Percentiles rank a stretch among this genome's conserved stretches.
These are phyloP conservation scores for Apiospora marii DNA, from an alignment of 2,329 filamentous ascomycete genomes.

Conservation along the genomic window DNA sequence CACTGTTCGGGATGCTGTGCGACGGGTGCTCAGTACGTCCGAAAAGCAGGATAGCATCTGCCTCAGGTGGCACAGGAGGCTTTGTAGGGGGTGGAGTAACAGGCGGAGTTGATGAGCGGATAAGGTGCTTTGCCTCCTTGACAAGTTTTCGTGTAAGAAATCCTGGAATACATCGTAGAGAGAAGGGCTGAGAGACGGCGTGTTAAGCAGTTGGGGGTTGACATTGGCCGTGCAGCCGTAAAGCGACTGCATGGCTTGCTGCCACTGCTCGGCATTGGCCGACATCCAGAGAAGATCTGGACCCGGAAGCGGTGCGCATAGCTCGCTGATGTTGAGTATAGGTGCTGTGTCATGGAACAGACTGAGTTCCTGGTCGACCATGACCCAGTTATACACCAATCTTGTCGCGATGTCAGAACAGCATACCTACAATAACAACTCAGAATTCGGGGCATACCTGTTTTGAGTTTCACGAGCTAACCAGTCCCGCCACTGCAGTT, in stretches of 20 bases:
- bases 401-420: slow-evolving; percentile 46
- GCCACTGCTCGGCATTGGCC: slow-evolving; percentile 65
- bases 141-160: slow-evolving; percentile 70
- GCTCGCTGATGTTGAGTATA: slow-evolving; percentile 70
- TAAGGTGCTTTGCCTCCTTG: slow-evolving; percentile 52
- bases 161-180: slow-evolving; percentile 72
- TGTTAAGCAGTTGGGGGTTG: slow-evolving; percentile 59
- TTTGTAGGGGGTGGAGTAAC: slow-evolving; percentile 73
- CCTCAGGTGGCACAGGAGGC: slow-evolving; percentile 68
- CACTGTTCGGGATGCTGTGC: slow-evolving; percentile 52
- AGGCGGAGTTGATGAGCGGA: slow-evolving; percentile 69
- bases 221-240: slow-evolving; percentile 60
- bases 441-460: slow-evolving; percentile 32
- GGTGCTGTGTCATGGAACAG: slow-evolving; percentile 71
- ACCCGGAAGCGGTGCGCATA: slow-evolving; percentile 68
- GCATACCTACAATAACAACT: background rate
- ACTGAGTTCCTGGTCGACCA: slow-evolving; percentile 76
- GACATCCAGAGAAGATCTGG: slow-evolving; percentile 70
- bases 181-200: slow-evolving; percentile 62
- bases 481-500: slow-evolving; percentile 69
- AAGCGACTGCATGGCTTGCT: slow-evolving; percentile 63
- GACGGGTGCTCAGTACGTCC: slow-evolving; percentile 57
- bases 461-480: slow-evolving; percentile 69
- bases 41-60: slow-evolving; percentile 73
- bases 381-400: slow-evolving; percentile 78